These are phyloP conservation scores for Polychaeton citri DNA, from an alignment of 2,329 filamentous ascomycete genomes.

Conservation along the genomic window DNA sequence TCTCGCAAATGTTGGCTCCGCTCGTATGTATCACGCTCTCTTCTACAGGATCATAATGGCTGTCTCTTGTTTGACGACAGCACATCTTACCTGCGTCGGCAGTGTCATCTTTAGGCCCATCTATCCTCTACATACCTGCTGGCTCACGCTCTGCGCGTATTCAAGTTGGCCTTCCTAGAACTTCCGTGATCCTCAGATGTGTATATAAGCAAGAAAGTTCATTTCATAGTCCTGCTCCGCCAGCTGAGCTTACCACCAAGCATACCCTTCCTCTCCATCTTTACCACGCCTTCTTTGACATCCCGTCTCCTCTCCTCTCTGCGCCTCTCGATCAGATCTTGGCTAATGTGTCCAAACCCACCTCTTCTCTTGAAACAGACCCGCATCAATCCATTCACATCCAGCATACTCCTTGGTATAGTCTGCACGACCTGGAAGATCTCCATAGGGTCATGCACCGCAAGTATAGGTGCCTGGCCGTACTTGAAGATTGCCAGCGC, in stretches of 20 bases:
- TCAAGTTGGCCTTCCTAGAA: too few relatives aligned
- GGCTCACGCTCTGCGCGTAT: too few relatives aligned
- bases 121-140: too few relatives aligned
- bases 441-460: slow-evolving; percentile 77
- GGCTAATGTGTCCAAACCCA: slow-evolving; percentile 68
- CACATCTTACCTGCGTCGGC: too few relatives aligned
- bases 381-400: slow-evolving; percentile 72
- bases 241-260: slow-evolving; percentile 3
- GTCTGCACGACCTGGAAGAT: slow-evolving; percentile 90
- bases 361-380: slow-evolving; percentile 57
- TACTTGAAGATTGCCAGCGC: slow-evolving; percentile 84
- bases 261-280: slow-evolving; percentile 1
- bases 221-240: slow-evolving; percentile 5
- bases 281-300: slow-evolving; percentile 8
- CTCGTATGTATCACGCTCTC: too few relatives aligned
- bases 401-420: slow-evolving; percentile 65
- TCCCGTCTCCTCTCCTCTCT: slow-evolving; percentile 45
- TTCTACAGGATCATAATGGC: too few relatives aligned
- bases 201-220: not conserved
- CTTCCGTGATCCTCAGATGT: too few relatives aligned
- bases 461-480: slow-evolving; percentile 67
- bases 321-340: slow-evolving; percentile 66
- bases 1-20: too few relatives aligned
- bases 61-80: too few relatives aligned
- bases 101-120: too few relatives aligned